A percentile compares a stretch with the other conserved stretches of the same genome.
Conservation (phyloP, 129 eudicot genomes). For the Ambrosia artemisiifolia region DNA sequence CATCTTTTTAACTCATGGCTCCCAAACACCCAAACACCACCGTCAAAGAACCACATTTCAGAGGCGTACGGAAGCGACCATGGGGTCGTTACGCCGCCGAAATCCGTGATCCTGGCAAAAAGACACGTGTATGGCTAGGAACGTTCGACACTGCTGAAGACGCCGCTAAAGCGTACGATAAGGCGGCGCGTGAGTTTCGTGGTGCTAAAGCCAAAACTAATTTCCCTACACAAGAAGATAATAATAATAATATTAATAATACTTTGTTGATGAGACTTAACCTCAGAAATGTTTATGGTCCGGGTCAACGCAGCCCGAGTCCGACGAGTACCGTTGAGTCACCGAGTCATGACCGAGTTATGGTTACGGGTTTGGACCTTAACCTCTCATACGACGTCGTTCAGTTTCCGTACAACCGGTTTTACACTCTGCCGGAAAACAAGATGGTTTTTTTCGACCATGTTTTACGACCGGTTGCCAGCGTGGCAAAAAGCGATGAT, state of each 20-base stretch:
- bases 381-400: conserved; percentile 35
- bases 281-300: not conserved
- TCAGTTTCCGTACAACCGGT: conserved; percentile 29
- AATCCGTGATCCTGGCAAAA: conserved; percentile 43
- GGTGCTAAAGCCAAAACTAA: conserved; percentile 55
- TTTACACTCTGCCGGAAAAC: conserved; percentile 29
- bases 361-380: conserved; percentile 37
- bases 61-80: conserved; percentile 80
- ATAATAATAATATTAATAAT: too few species aligned
- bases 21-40: conserved; percentile 33
- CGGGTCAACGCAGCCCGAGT: conserved; percentile 47
- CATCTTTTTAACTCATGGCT: conserved; percentile 16
- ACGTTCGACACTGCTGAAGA: conserved; percentile 63
- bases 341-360: conserved; percentile 32
- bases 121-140: conserved; percentile 42
- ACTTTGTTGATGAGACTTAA: conserved; percentile 7
- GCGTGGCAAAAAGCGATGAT: conserved; percentile 47
- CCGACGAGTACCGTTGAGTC: conserved; percentile 57
- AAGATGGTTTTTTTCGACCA: conserved; percentile 36
- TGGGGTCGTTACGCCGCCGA: conserved; percentile 70
- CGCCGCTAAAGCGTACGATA: conserved; percentile 55
- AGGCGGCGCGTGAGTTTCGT: conserved; percentile 54
- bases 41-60: conserved; percentile 38
- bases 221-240: conserved; percentile 30
- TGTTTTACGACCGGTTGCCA: conserved; percentile 21